Conservation (phyloP, 1,139 yeast genomes). For the Saccharomyces pastorianus region DNA sequence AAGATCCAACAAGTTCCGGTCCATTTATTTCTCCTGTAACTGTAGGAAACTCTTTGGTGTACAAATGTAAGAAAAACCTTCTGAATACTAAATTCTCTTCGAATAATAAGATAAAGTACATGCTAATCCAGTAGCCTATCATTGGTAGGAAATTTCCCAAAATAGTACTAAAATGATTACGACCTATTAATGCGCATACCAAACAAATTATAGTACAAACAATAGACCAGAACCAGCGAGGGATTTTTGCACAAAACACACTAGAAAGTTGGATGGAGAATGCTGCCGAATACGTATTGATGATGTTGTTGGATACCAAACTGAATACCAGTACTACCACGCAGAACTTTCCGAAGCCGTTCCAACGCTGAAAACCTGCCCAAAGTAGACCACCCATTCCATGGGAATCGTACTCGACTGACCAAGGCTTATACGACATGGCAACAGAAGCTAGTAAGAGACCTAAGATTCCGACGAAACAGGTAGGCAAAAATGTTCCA, state of each 20-base stretch:
- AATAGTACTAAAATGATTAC: constrained; percentile 64
- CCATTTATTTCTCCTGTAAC: background rate
- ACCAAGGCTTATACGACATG: constrained; percentile 52
- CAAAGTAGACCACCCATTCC: constrained; percentile 78
- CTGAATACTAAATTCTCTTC: constrained; percentile 76
- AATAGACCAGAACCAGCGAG: constrained; percentile 75
- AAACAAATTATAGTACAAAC: constrained; percentile 57
- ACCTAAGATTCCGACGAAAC: constrained; percentile 71
- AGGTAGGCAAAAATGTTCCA: constrained; percentile 64
- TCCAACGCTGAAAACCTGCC: constrained; percentile 67
- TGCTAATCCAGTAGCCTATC: constrained; percentile 91
- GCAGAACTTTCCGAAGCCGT: constrained; percentile 69
- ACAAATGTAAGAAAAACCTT: constrained; percentile 42
- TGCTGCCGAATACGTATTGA: constrained; percentile 80
- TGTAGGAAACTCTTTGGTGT: constrained; percentile 45
- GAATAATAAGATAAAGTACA: constrained; percentile 61
- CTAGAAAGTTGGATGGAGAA: constrained; percentile 71
- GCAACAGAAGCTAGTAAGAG: constrained; percentile 67
- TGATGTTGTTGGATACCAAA: constrained; percentile 68
- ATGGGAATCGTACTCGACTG: constrained; percentile 43
- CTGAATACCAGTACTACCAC: constrained; percentile 63
- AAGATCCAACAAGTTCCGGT: background rate
- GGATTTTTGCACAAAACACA: constrained; percentile 50
- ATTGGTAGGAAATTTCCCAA: constrained; percentile 85
- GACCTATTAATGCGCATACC: constrained; percentile 68